Evolutionary conservation across 352 stramenopile species (phyloP).

Genomic region (Phytophthora sp.): DNA sequence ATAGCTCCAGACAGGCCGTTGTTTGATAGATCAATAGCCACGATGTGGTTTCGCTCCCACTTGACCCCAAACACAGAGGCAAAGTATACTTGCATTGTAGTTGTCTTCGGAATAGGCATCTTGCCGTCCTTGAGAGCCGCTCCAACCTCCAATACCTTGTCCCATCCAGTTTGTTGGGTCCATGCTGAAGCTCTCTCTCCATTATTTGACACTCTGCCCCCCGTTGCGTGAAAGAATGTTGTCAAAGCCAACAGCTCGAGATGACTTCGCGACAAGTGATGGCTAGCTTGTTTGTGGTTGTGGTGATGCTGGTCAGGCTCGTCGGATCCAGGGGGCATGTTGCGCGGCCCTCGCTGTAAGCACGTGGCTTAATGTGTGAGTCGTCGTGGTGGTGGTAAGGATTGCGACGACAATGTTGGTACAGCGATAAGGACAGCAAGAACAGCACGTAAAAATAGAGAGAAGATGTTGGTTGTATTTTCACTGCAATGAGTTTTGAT

Average conservation of each 20-base stretch:
- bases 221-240: constrained; percentile 48
- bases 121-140: constrained; percentile 7
- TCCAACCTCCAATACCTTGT: constrained; percentile 22
- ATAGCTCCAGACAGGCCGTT: constrained; percentile 60
- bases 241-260: constrained; percentile 55
- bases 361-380: no score
- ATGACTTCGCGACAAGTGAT: constrained; percentile 26
- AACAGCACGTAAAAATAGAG: no score
- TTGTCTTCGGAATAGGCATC: constrained; percentile 14
- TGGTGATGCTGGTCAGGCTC: not conserved
- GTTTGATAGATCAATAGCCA: constrained; percentile 53
- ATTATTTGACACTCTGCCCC: constrained; percentile 14
- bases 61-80: constrained; percentile 42
- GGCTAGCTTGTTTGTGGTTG: constrained; percentile 2
- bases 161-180: constrained; percentile 47
- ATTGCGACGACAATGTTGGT: no score
- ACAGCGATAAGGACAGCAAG: no score
- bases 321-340: no score
- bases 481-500: not conserved
- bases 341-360: no score
- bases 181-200: constrained; percentile 26
- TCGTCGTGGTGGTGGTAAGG: no score
- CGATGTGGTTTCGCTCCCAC: constrained; percentile 70
- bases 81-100: constrained; percentile 44
- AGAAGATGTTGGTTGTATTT: no score